Evolutionary conservation across 176 grass and related monocot species (phyloP).

Genomic region (Hsuehochloa calcarea): DNA sequence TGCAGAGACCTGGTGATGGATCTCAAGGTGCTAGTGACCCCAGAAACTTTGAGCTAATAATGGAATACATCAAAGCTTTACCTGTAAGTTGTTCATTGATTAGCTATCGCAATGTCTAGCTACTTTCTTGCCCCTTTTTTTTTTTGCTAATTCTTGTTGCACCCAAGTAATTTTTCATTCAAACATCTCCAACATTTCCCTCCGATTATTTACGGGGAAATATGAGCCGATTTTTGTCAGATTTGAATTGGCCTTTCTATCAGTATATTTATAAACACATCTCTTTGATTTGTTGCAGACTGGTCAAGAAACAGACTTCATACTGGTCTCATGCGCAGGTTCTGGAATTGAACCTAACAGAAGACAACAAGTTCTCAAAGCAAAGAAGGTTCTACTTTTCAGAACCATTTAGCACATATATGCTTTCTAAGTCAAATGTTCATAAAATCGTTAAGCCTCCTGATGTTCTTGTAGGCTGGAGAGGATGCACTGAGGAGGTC

Average conservation of each 20-base stretch:
- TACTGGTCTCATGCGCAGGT: constrained; percentile 91
- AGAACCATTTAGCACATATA: background rate
- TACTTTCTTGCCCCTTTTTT: background rate
- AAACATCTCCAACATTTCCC: constrained; percentile 7
- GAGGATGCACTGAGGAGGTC: constrained; percentile 93
- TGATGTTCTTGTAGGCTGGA: constrained; percentile 59
- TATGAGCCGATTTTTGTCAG: background rate
- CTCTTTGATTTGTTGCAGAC: constrained; percentile 45
- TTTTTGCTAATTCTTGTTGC: background rate
- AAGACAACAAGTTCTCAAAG: constrained; percentile 98
- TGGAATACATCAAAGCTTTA: constrained; percentile 95
- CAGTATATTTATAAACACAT: constrained; percentile 24
- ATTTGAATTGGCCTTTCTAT: background rate
- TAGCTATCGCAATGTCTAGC: background rate
- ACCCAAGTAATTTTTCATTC: background rate
- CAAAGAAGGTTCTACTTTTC: constrained; percentile 74
- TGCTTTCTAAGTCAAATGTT: constrained; percentile 29
- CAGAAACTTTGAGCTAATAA: constrained; percentile 79
- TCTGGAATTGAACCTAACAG: constrained; percentile 80
- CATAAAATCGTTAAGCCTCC: constrained; percentile 1
- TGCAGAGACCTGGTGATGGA: constrained; percentile 81
- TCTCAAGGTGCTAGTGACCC: constrained; percentile 72
- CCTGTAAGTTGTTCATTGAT: constrained; percentile 65
- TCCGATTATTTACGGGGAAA: background rate
- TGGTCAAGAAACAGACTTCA: constrained; percentile 91